Conservation (phyloP, 192 early-diverging fungal species). For the Pilaira anomala region DNA sequence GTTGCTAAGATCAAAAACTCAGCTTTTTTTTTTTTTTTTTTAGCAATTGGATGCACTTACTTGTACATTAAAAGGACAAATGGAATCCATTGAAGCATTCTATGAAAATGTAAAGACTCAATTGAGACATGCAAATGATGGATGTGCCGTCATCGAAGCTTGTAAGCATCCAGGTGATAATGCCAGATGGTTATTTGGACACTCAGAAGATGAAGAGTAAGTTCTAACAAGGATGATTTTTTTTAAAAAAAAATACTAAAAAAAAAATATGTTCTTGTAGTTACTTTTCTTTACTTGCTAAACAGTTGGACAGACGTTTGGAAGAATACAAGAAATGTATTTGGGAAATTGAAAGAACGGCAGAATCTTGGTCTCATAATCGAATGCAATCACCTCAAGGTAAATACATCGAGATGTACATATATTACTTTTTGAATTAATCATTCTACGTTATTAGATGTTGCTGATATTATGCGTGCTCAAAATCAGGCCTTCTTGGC, state of each 20-base stretch:
- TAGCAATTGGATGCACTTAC: constrained; percentile 29
- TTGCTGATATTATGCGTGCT: constrained; percentile 28
- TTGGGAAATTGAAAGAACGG: constrained; percentile 30
- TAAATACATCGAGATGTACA: not conserved
- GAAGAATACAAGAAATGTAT: constrained; percentile 34
- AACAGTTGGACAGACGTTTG: constrained; percentile 22
- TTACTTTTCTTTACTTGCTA: constrained; percentile 27
- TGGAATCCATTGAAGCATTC: constrained; percentile 7
- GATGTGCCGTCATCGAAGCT: constrained; percentile 21
- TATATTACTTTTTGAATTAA: not conserved
- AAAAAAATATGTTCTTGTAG: constrained; percentile 1
- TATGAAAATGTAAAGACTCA: constrained; percentile 16
- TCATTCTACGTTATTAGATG: constrained; percentile 8
- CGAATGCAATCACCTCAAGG: constrained; percentile 25
- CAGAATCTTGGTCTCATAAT: constrained; percentile 22
- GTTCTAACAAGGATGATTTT: not conserved
- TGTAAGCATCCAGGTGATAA: constrained; percentile 21
- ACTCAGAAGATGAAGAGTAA: constrained; percentile 30
- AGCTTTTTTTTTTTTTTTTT: not conserved
- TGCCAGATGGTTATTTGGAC: constrained; percentile 29
- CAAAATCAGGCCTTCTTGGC: constrained; percentile 33
- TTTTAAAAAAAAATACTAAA: no score
- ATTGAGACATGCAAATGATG: constrained; percentile 23
- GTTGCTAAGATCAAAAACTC: not conserved
- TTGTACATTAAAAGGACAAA: constrained; percentile 16